phyloP scores from a whole-genome alignment of 345 rosid genomes.

The Orychophragmus violaceus region DNA sequence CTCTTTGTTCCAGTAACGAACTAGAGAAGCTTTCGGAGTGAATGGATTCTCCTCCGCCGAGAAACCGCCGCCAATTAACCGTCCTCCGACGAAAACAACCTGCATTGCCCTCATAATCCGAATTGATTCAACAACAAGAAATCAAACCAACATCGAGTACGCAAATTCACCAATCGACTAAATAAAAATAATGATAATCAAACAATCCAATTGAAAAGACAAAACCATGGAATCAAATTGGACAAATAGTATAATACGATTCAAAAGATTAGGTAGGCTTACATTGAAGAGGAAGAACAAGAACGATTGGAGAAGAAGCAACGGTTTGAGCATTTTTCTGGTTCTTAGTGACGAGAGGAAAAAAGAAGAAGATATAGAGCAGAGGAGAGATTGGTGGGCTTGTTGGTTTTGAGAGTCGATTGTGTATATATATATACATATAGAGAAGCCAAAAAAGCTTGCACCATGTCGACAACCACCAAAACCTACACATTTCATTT shows the following conservation, averaged over 20 bases:
- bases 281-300: conserved; percentile 32
- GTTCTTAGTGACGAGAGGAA: conserved; percentile 6
- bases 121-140: not conserved
- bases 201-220: not conserved
- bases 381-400: conserved; percentile 29
- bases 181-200: not conserved
- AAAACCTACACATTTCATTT: conserved; percentile 5
- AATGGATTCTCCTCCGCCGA: conserved; percentile 50
- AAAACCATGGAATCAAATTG: not conserved
- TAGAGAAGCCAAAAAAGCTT: conserved; percentile 5
- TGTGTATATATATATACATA: conserved; percentile 9
- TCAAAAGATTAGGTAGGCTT: conserved; percentile 12
- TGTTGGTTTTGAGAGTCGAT: conserved; percentile 15
- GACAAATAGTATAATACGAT: no score
- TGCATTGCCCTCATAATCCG: conserved; percentile 31
- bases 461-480: conserved; percentile 3
- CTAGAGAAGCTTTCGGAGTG: conserved; percentile 61
- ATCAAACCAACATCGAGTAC: not conserved
- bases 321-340: conserved; percentile 24
- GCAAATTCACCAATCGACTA: not conserved
- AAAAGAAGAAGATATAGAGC: conserved; percentile 13
- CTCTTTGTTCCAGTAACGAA: conserved; percentile 88
- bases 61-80: conserved; percentile 26
- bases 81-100: conserved; percentile 33
- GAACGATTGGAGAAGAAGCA: conserved; percentile 24